Evolutionary conservation across 2,329 filamentous ascomycete genomes (phyloP).

Genomic region (Aspergillus arachidicola): DNA sequence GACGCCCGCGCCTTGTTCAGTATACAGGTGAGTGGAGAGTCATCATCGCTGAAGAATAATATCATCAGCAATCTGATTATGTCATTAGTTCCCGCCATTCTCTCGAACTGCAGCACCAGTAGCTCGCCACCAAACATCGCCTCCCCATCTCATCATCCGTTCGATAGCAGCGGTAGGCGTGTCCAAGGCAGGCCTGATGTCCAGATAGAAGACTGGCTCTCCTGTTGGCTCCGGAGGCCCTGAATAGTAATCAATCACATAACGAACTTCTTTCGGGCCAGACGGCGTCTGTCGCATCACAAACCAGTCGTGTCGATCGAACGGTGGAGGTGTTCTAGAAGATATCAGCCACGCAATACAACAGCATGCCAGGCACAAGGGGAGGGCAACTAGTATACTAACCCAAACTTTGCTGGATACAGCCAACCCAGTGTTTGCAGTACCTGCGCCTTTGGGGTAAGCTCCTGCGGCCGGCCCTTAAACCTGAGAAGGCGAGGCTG

Average conservation of each 20-base stretch:
- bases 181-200: slow-evolving; percentile 85
- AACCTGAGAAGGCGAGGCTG: slow-evolving; percentile 81
- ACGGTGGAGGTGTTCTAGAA: slow-evolving; percentile 75
- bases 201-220: slow-evolving; percentile 93
- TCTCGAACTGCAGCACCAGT: slow-evolving; percentile 66
- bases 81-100: slow-evolving; percentile 17
- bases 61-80: background rate
- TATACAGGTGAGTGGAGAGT: slow-evolving; percentile 30
- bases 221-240: slow-evolving; percentile 79
- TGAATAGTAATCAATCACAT: slow-evolving; percentile 96
- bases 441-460: slow-evolving; percentile 89
- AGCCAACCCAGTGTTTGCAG: slow-evolving; percentile 76
- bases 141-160: slow-evolving; percentile 83
- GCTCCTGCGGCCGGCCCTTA: slow-evolving; percentile 82
- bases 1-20: slow-evolving; percentile 30
- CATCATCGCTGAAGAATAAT: slow-evolving; percentile 4
- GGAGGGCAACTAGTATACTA: slow-evolving; percentile 34
- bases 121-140: slow-evolving; percentile 91
- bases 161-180: slow-evolving; percentile 80
- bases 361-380: background rate
- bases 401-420: slow-evolving; percentile 80
- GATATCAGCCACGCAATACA: slow-evolving; percentile 1
- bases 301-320: slow-evolving; percentile 97
- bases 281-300: slow-evolving; percentile 70
- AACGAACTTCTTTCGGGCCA: slow-evolving; percentile 78